Evolutionary conservation across 192 early-diverging fungal genomes (phyloP).

Genomic region (Podila epicladia): DNA sequence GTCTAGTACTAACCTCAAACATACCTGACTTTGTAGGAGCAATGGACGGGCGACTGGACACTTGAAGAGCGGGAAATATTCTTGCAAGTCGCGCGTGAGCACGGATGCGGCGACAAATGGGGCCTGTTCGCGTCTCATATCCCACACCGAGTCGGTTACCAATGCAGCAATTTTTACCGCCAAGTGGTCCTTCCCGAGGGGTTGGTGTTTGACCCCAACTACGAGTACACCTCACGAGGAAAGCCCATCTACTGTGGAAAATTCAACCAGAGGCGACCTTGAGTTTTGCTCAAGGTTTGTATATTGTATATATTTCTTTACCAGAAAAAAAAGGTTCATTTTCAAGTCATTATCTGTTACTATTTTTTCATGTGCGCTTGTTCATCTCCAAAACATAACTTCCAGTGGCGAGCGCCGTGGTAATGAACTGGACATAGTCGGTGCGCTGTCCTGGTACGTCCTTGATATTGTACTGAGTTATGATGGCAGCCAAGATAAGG

Average conservation of each 20-base stretch:
- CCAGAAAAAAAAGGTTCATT: too few relatives aligned
- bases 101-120: constrained; percentile 72
- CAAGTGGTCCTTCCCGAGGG: constrained; percentile 58
- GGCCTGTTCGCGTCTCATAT: constrained; percentile 70
- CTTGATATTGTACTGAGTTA: constrained; percentile 55
- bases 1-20: not conserved
- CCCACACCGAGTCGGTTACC: constrained; percentile 68
- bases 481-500: constrained; percentile 49
- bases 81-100: constrained; percentile 58
- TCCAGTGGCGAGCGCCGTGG: constrained; percentile 45
- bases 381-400: constrained; percentile 51
- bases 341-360: not conserved
- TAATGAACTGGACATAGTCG: constrained; percentile 55
- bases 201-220: constrained; percentile 63
- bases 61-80: constrained; percentile 68
- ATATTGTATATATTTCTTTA: not conserved
- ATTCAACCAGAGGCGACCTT: constrained; percentile 35
- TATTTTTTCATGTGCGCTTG: not conserved
- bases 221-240: constrained; percentile 49
- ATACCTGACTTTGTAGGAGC: constrained; percentile 52
- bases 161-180: constrained; percentile 68
- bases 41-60: constrained; percentile 82
- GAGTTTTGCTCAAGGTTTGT: not conserved
- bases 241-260: constrained; percentile 44
- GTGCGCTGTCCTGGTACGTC: constrained; percentile 44